Base-by-base conservation (phyloP, 176 grass and related monocot genomes). In the Aegilops umbellulata region DNA sequence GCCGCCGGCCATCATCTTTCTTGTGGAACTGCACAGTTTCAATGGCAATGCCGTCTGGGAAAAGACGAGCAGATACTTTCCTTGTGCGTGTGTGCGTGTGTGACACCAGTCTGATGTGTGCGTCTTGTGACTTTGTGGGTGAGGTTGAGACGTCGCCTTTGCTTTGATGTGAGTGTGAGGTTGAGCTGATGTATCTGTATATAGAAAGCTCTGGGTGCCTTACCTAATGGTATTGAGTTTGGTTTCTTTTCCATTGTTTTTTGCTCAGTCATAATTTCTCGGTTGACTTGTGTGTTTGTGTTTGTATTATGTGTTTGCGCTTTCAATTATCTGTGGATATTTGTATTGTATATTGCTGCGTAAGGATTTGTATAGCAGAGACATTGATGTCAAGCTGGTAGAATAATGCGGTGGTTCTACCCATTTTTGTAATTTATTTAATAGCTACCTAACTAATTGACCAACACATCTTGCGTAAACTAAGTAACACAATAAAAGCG, bases 201-300 rank as follows among this genome's bases (percentile, higher is more conserved):
- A 91, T 87, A 80, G 42, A 91, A 87, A 60, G 85, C 89, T 91
- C 89, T 85, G 77, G 58, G 64, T 81, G 89, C 89, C 89, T 91
- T 70, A 88, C 90, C 90, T 88, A 29, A 85, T 85, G 71, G 73
- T 85, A 77, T 77, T 75, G 34, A 26, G 73, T 85, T 57, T 58
- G 53, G 53, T 22, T 47, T 65, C 64, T 85, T 85, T 12, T 3
- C 42, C 60, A 27, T 67, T 7, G 27, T n/a, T 74, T 65, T 82
- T 25, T 66, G 10, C 27, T 66, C 13, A 9, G 49, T 76, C 13
- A 75, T 36, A n/a, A 77, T 14, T 13, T 3, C 11, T 77, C 16
- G 12, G 39, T 13, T 49, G 27, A 36, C 16, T 69, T 57, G 65
- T 77, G 39, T 82, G 46, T 4, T 44, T 44, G 39, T 51, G 17